These are phyloP conservation scores for Leccinum pseudoinsigne DNA, from an alignment of 1,284 basidiomycete species.

Conservation along the genomic window DNA sequence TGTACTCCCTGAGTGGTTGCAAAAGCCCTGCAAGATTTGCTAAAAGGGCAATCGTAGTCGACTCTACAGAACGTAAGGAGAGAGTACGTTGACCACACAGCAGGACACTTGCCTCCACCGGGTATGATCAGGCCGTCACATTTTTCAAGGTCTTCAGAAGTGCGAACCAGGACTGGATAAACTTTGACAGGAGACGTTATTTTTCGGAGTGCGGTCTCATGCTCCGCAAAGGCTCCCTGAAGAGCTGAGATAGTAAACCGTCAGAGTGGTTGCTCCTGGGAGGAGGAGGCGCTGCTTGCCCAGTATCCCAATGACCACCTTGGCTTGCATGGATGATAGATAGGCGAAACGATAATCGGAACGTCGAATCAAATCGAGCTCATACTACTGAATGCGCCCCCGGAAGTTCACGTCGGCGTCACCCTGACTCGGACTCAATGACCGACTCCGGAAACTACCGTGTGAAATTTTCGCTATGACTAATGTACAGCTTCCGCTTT, in stretches of 20 bases:
- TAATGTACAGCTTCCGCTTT: constrained; percentile 26
- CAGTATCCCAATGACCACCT: constrained; percentile 30
- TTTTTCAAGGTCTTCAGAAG: constrained; percentile 66
- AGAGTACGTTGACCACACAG: background rate
- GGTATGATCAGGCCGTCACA: constrained; percentile 93
- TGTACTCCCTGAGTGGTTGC: constrained; percentile 76
- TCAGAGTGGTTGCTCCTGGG: constrained; percentile 4
- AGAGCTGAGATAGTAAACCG: constrained; percentile 55
- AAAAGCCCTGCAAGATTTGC: constrained; percentile 79
- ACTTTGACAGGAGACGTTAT: constrained; percentile 49
- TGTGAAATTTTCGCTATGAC: constrained; percentile 30
- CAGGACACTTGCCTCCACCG: constrained; percentile 64
- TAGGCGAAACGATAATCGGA: background rate
- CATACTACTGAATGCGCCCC: background rate
- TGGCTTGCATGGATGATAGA: constrained; percentile 18
- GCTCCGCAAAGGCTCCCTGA: constrained; percentile 94
- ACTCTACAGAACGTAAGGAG: constrained; percentile 52
- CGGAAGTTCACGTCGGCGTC: background rate
- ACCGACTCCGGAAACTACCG: constrained; percentile 19
- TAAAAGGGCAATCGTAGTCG: constrained; percentile 90
- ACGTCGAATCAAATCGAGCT: background rate
- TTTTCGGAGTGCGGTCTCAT: constrained; percentile 69
- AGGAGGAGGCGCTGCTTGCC: constrained; percentile 15
- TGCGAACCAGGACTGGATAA: constrained; percentile 69
- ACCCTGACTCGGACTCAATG: background rate